Conservation (phyloP, 2,329 filamentous ascomycete genomes). For the Cladosporium phlei region DNA sequence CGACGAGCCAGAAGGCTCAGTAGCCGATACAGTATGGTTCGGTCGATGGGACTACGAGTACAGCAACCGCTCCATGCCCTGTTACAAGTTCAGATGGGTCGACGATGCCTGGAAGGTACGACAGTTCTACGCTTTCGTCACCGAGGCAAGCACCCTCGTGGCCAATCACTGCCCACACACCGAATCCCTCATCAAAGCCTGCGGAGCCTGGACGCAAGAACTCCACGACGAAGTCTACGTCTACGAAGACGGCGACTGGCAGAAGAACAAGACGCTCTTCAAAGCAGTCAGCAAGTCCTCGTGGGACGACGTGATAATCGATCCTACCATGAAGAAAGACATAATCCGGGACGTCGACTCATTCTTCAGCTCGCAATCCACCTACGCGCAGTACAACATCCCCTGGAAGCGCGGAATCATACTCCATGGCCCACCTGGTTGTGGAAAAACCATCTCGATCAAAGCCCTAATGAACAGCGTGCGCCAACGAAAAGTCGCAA, state of each 20-base stretch:
- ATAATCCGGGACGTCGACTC: slow-evolving; percentile 37
- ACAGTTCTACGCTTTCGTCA: background rate
- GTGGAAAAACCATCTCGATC: slow-evolving; percentile 44
- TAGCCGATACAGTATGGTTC: slow-evolving; percentile 36
- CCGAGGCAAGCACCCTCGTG: background rate
- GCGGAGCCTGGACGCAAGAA: slow-evolving; percentile 36
- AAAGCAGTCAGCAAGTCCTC: slow-evolving; percentile 36
- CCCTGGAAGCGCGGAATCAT: slow-evolving; percentile 47
- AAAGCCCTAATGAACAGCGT: slow-evolving; percentile 37
- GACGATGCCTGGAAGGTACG: background rate
- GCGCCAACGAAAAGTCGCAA: slow-evolving; percentile 32
- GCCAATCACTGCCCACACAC: background rate
- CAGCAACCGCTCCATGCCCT: slow-evolving; percentile 33
- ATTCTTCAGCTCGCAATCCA: slow-evolving; percentile 35
- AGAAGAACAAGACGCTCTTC: slow-evolving; percentile 35
- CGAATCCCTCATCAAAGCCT: slow-evolving; percentile 20
- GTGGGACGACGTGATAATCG: slow-evolving; percentile 47
- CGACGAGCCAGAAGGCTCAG: slow-evolving; percentile 30
- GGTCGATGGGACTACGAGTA: slow-evolving; percentile 40
- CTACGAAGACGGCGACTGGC: slow-evolving; percentile 39
- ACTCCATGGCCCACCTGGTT: slow-evolving; percentile 36
- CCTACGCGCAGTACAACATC: slow-evolving; percentile 40
- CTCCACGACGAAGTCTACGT: slow-evolving; percentile 39
- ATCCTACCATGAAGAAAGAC: slow-evolving; percentile 40
- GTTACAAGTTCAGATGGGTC: slow-evolving; percentile 31